Conservation (phyloP, 768 basidiomycete species). For the Lyophyllum decastes region DNA sequence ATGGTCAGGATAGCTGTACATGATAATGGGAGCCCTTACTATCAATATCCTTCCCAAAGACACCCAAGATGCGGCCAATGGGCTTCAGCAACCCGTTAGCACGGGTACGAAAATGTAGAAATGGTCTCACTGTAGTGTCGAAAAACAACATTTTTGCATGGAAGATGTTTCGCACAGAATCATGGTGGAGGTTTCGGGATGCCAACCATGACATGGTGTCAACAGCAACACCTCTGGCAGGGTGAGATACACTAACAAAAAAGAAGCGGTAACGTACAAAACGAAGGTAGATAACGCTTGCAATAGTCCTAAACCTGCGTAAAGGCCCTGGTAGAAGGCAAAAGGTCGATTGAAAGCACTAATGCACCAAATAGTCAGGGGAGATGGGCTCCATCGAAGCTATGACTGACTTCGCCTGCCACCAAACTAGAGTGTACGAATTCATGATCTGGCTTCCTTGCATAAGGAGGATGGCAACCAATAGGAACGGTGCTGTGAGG, state of each 20-base stretch:
- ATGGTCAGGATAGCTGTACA: not conserved
- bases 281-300: slow-evolving; percentile 59
- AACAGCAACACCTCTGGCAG: slow-evolving; percentile 47
- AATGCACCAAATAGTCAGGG: not conserved
- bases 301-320: slow-evolving; percentile 59
- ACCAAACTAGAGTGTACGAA: slow-evolving; percentile 71
- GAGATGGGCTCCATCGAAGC: not conserved
- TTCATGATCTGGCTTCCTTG: slow-evolving; percentile 63
- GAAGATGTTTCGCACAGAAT: slow-evolving; percentile 57
- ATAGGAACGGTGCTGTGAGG: slow-evolving; percentile 50
- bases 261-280: slow-evolving; percentile 39
- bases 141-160: slow-evolving; percentile 80
- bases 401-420: slow-evolving; percentile 57
- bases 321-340: slow-evolving; percentile 65
- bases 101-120: not conserved
- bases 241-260: not conserved
- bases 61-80: slow-evolving; percentile 58
- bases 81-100: slow-evolving; percentile 35
- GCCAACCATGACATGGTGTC: slow-evolving; percentile 61
- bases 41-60: slow-evolving; percentile 70
- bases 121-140: slow-evolving; percentile 56
- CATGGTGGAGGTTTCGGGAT: slow-evolving; percentile 62
- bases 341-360: slow-evolving; percentile 50
- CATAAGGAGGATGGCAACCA: slow-evolving; percentile 55
- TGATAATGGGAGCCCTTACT: slow-evolving; percentile 32